Percentiles rank a stretch among this genome's conserved stretches.
phyloP scores from a whole-genome alignment of 257 asterid genomes.

The Petunia axillaris region DNA sequence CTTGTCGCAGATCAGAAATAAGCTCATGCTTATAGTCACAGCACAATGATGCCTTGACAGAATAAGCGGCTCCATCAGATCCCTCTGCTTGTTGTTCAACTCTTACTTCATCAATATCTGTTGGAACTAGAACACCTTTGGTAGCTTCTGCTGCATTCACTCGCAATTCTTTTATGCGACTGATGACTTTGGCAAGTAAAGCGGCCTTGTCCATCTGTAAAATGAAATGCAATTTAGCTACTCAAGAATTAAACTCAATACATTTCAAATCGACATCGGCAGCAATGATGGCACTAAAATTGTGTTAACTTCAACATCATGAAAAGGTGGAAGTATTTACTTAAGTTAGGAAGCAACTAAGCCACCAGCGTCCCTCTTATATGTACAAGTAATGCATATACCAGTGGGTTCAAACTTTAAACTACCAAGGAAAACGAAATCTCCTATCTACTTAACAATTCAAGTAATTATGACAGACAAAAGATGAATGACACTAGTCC shows the following conservation, averaged over 20 bases:
- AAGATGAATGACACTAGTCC: neutral
- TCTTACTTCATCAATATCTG: conserved; percentile 66
- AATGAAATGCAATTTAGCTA: neutral
- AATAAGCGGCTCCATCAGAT: conserved; percentile 39
- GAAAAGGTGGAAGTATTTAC: conserved; percentile 1
- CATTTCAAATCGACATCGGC: neutral
- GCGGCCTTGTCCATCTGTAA: conserved; percentile 90
- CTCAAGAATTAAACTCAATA: neutral
- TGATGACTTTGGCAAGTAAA: conserved; percentile 72
- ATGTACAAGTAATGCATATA: neutral
- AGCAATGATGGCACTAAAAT: neutral
- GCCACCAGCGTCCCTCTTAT: neutral
- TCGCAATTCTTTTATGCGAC: conserved; percentile 56
- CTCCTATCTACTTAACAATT: neutral
- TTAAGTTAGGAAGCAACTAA: neutral
- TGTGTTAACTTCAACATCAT: neutral
- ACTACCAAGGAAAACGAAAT: neutral
- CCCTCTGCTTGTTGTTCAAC: conserved; percentile 55
- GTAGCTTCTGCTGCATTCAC: conserved; percentile 55
- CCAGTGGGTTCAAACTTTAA: neutral
- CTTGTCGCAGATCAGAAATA: conserved; percentile 59
- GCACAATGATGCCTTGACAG: conserved; percentile 68
- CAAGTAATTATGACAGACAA: neutral
- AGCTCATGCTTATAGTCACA: conserved; percentile 78
- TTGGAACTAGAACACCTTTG: conserved; percentile 63